Base-by-base conservation (phyloP, 768 basidiomycete genomes). In the Cyclocybe aegerita region DNA sequence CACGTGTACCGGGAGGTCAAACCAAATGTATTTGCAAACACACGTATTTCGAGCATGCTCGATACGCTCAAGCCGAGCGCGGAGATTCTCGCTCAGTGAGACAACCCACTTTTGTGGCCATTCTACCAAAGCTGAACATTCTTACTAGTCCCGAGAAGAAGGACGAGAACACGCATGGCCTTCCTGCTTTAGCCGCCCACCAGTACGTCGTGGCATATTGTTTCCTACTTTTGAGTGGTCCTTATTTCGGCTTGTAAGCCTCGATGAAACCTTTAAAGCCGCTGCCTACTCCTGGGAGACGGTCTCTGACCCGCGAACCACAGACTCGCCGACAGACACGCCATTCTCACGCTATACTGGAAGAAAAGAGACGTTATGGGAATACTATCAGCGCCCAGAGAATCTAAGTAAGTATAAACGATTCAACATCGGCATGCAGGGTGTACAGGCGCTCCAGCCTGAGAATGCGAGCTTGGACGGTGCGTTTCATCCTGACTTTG, bases 1-100 rank as follows among this genome's bases (percentile, higher is more conserved):
- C 70, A 74, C 30, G 63, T 68, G 31, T 76, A 69, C 48, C 60
- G 60, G 8, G 74, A 76, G 58, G 55, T 72, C 1, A 49, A 38
- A 10, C 67, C 69, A 1, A 65, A 73, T 53, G 67, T 71, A 0
- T 74, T 69, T 48, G 53, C 67, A 2, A 65, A 70, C 56, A 74
- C 66, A 7, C 66, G 70, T 9, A 60, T 74, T 39, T 69, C 68
- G 2, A 60, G 60, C 7, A 40, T 64, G 16, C 45, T 72, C 12
- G 67, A 70, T 43, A 69, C 60, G 1, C 58, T 60, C 6, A 71
- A 70, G 49, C 52, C 61, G 1, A 59, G 63, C 5, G 50, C 53
- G n/a, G 66, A 69, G 1, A 43, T 70, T 3, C 33, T 62, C 7
- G 48, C 55, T 5, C 50, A 59, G 70, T 69, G 48, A 2, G 63